Evolutionary conservation across 2,329 filamentous ascomycete species (phyloP), one percentile per base, ranked within the genome.

Genomic region (Basipetospora chlamydospora): DNA sequence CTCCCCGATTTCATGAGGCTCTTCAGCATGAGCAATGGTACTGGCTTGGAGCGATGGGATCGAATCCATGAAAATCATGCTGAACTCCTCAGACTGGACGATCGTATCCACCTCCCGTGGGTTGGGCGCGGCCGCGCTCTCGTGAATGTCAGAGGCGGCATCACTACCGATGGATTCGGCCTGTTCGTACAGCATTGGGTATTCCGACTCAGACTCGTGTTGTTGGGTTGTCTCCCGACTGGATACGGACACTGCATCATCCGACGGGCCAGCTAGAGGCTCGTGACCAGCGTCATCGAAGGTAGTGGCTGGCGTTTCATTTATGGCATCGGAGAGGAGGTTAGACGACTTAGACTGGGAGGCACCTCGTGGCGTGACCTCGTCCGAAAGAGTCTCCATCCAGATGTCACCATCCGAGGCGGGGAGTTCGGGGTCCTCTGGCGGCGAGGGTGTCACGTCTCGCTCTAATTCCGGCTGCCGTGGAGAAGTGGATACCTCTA

Each of bases 31-130:
- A 23, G 22, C 11, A 23, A 6, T 23, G 6, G 22, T 23, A 3
- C 58, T 49, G 2, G 49, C 45, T 25, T 63, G 62, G 38, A 72
- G 55, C 0, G 67, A 69, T 3, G 64, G 66, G 13, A 74, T 54
- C 2, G 67, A 69, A 31, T 69, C 61, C 41, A 71, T 60, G 22
- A 67, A 67, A 39, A 73, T 73, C 67, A 73, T 73, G 47, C 68
- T 73, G 42, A 73, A 73, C 26, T 67, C 65, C 41, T 73, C 69
- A 12, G 56, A 61, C n/a, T 66, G 59, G 4, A 59, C 57, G 32
- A 66, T 58, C 0, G 59, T 67, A 34, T 68, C 56, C 22, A 58
- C 13, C 6, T 55, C 30, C 37, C 42, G 28, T 10, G 15, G 10
- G 13, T 10, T 32, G 18, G 26, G 23, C 7, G 7, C 32, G 18